phyloP scores from a whole-genome alignment of 2,329 filamentous ascomycete genomes.

The Zymoseptoria crescenta region DNA sequence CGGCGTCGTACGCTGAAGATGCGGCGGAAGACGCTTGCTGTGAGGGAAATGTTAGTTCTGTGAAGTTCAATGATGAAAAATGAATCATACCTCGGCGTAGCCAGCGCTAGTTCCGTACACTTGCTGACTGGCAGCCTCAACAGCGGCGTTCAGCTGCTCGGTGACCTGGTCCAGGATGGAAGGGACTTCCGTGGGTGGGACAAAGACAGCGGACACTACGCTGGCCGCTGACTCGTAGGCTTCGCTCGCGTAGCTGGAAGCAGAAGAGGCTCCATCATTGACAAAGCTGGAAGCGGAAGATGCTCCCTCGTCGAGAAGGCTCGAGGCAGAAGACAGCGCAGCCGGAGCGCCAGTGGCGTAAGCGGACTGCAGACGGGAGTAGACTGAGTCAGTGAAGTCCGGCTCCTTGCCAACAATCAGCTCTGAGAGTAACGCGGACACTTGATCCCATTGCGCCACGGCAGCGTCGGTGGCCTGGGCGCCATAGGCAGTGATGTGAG shows the following conservation, averaged over 20 bases:
- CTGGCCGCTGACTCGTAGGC: constrained; percentile 41
- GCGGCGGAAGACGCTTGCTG: constrained; percentile 48
- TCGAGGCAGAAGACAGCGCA: constrained; percentile 35
- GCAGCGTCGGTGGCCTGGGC: constrained; percentile 57
- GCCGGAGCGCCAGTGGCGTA: constrained; percentile 61
- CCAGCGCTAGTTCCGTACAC: constrained; percentile 52
- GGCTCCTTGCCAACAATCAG: constrained; percentile 70
- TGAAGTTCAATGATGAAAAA: too few relatives aligned
- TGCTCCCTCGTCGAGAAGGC: neutral
- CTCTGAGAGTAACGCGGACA: constrained; percentile 68
- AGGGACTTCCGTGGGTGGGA: constrained; percentile 51
- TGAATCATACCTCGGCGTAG: constrained; percentile 34
- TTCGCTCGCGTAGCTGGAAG: constrained; percentile 47
- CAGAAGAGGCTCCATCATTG: constrained; percentile 37
- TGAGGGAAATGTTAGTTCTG: neutral
- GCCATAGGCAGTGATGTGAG: constrained; percentile 51
- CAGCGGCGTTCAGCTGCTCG: constrained; percentile 50
- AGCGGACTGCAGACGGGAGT: constrained; percentile 61
- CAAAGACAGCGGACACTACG: constrained; percentile 44
- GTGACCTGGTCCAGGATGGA: constrained; percentile 50
- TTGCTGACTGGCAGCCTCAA: constrained; percentile 51
- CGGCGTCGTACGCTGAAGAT: constrained; percentile 37
- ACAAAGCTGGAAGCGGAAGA: constrained; percentile 49
- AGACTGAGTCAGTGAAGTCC: constrained; percentile 72
- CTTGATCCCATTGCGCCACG: constrained; percentile 57